Base-by-base conservation (phyloP, 2,329 filamentous ascomycete genomes). In the Clonostachys sp. region DNA sequence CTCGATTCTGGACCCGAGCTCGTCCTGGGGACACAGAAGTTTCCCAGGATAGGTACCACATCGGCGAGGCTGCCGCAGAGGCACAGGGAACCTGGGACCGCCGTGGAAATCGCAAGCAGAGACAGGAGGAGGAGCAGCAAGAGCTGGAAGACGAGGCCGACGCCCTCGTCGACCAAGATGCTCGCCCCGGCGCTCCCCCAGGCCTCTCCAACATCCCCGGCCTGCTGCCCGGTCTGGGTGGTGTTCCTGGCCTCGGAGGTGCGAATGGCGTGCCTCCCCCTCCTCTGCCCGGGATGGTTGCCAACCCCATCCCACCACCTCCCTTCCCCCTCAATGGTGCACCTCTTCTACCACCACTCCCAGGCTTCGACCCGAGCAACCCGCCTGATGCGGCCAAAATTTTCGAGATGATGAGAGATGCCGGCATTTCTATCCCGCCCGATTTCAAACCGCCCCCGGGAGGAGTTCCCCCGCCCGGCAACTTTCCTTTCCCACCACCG, bases 81-180 rank as follows among this genome's bases (percentile, higher is more conserved):
- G 91, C 90, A 0, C 88, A 94, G 64, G 94, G 94, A n/a, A 96
- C 91, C 2, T 96, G 88, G 82, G 91, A 91, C 61, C 83, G 89
- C 33, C 84, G 88, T 38, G 86, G 87, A 49, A 84, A 87, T 48
- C 83, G 87, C 34, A 82, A 85, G 43, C 86, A 94, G 65, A 81
- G 87, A 56, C 87, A 91, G 54, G 91, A 96, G 57, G 91, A 96
- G 58, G 94, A 97, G 64, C 91, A 96, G 61, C 89, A 92, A 61
- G 91, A 97, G 65, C 76, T 87, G 50, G 89, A 96, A 63, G 94
- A 97, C 61, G 94, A 97, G 67, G 86, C 87, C 55, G 92, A 97
- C 54, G 91, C 90, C 3, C 77, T 97, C 41, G 86, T 95, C 46
- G 94, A 99, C 59, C 94, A 99, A 64, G 66, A 89, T 87, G 79